Conservation (phyloP, 768 basidiomycete genomes). For the Tephrocybe sp. region DNA sequence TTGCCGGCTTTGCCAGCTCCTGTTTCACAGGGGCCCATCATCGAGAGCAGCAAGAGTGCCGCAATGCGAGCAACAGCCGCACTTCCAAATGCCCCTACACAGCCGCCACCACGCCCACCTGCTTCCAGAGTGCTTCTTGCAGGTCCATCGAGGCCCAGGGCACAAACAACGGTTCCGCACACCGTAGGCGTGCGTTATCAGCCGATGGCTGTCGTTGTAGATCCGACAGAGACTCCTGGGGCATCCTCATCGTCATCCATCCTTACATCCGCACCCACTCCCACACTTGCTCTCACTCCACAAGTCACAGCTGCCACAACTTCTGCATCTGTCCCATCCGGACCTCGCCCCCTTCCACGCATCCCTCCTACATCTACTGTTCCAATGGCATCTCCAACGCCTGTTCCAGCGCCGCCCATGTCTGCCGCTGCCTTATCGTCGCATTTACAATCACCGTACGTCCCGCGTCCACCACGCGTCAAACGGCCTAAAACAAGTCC, state of each 20-base stretch:
- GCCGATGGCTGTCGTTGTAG: slow-evolving; percentile 25
- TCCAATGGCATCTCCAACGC: neutral
- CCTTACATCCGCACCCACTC: slow-evolving; percentile 8
- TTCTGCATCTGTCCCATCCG: neutral
- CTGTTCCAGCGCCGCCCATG: slow-evolving; percentile 2
- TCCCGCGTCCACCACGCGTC: slow-evolving; percentile 11
- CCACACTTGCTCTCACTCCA: slow-evolving; percentile 7
- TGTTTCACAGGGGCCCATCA: slow-evolving; percentile 1
- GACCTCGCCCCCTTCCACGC: slow-evolving; percentile 22
- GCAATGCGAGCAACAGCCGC: slow-evolving; percentile 4
- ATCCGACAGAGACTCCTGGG: slow-evolving; percentile 11
- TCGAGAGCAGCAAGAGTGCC: slow-evolving; percentile 17
- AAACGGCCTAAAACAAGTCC: slow-evolving; percentile 28
- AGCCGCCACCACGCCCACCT: slow-evolving; percentile 3
- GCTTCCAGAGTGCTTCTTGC: slow-evolving; percentile 13
- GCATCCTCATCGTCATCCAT: slow-evolving; percentile 6
- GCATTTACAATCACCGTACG: slow-evolving; percentile 3
- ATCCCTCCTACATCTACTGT: slow-evolving; percentile 17
- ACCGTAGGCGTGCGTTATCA: slow-evolving; percentile 27
- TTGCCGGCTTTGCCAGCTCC: slow-evolving; percentile 21
- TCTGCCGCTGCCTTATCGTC: neutral
- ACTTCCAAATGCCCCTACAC: neutral
- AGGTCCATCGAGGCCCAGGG: slow-evolving; percentile 12
- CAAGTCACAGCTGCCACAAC: neutral
- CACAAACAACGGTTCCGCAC: slow-evolving; percentile 12